A percentile compares a stretch with the other conserved stretches of the same genome.
Evolutionary conservation across 257 asterid species (phyloP).

Genomic region (Capsicum chinense): DNA sequence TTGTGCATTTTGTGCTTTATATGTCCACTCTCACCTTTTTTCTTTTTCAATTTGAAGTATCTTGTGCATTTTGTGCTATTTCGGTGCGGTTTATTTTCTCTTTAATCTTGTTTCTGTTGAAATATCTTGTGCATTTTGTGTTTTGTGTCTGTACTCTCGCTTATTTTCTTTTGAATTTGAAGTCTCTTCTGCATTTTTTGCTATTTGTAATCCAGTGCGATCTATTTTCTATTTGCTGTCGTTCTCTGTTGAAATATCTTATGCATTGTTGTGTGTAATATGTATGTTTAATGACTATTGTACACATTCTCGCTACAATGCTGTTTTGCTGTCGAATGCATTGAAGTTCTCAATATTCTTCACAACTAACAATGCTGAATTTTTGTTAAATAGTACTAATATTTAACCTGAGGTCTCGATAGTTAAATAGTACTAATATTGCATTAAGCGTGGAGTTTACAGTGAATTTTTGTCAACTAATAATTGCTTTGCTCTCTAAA

Average conservation of each 20-base stretch:
- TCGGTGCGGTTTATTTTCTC: background rate
- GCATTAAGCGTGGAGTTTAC: background rate
- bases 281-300: background rate
- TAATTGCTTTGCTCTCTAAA: background rate
- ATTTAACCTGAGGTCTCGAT: too few relatives aligned
- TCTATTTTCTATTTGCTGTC: background rate
- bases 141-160: too few relatives aligned
- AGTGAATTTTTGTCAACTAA: background rate
- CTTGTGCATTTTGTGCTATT: background rate
- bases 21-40: too few relatives aligned
- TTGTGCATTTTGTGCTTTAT: background rate
- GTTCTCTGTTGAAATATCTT: background rate
- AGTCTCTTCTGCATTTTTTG: too few relatives aligned
- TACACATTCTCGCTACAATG: background rate
- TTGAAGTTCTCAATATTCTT: conserved; percentile 15
- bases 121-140: background rate
- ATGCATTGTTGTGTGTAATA: background rate
- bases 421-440: background rate
- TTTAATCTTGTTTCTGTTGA: background rate
- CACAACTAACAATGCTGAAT: conserved; percentile 8
- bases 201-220: too few relatives aligned
- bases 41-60: background rate
- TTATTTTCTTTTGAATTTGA: too few relatives aligned
- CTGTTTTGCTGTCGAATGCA: background rate
- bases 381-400: too few relatives aligned